Percentiles rank a stretch among this genome's conserved stretches.
These are phyloP conservation scores for Didymella exigua DNA, from an alignment of 2,329 filamentous ascomycete species.

Conservation along the genomic window DNA sequence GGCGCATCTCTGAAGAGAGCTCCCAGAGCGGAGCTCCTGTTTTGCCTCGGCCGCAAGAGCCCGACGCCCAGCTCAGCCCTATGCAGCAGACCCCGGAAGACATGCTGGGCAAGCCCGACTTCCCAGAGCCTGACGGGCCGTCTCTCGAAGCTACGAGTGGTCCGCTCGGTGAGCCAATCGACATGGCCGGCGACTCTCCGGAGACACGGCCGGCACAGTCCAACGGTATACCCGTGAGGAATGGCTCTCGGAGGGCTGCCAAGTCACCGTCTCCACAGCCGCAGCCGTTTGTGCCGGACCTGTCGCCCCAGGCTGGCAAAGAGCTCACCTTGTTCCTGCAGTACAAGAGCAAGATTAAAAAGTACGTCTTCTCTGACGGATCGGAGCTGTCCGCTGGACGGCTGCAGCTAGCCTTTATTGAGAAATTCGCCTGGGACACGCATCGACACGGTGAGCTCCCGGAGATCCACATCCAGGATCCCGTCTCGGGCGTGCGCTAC, in stretches of 20 bases:
- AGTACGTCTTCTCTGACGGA: conserved; percentile 86
- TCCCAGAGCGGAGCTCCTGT: conserved; percentile 47
- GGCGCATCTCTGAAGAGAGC: conserved; percentile 68
- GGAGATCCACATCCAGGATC: conserved; percentile 97
- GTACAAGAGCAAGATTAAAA: conserved; percentile 97
- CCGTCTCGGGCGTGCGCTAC: conserved; percentile 92
- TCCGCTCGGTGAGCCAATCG: conserved; percentile 42
- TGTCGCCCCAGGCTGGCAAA: conserved; percentile 76
- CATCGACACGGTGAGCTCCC: conserved; percentile 94
- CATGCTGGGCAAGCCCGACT: conserved; percentile 57
- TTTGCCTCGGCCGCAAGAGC: conserved; percentile 43
- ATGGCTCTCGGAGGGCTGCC: conserved; percentile 35
- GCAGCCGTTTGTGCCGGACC: conserved; percentile 54
- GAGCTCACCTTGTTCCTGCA: conserved; percentile 93
- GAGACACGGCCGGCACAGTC: conserved; percentile 29
- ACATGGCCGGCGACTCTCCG: conserved; percentile 32
- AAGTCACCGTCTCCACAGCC: conserved; percentile 51
- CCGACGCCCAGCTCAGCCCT: conserved; percentile 40
- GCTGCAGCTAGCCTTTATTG: conserved; percentile 93
- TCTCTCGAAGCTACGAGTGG: conserved; percentile 44
- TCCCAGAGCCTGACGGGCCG: conserved; percentile 38
- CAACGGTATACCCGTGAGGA: conserved; percentile 31
- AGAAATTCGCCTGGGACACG: conserved; percentile 99
- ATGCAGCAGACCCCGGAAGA: conserved; percentile 67
- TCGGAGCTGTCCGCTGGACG: conserved; percentile 85